Conservation (phyloP, 2,329 filamentous ascomycete genomes). For the Neospermospora avenae region DNA sequence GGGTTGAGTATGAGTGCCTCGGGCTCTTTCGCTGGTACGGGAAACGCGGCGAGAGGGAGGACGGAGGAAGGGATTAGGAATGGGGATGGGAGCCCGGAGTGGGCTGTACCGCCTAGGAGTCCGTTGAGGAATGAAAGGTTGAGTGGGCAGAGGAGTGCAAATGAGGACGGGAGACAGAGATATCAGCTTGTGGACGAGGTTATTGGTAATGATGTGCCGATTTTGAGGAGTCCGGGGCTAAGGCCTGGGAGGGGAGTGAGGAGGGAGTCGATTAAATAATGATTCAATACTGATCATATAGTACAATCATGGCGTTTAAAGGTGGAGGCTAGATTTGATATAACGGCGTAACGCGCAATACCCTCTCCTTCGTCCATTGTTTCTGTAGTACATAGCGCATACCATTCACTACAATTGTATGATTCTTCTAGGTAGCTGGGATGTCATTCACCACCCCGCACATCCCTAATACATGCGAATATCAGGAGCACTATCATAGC, state of each 20-base stretch:
- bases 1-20: neutral
- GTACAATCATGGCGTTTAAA: neutral
- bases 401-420: no score
- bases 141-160: neutral
- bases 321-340: no score
- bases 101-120: constrained; percentile 4
- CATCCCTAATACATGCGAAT: no score
- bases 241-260: neutral
- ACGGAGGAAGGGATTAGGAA: neutral
- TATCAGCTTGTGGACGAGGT: constrained; percentile 19
- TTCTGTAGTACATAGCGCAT: no score
- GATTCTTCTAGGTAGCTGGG: no score
- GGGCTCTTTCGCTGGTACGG: neutral
- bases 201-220: constrained; percentile 14
- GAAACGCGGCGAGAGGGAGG: neutral
- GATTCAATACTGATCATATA: neutral
- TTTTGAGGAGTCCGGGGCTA: constrained; percentile 11
- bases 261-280: neutral
- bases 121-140: neutral
- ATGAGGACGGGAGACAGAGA: neutral
- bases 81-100: constrained; percentile 4
- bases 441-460: no score
- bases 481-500: no score
- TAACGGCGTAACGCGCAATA: no score
- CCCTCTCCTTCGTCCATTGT: no score